Evolutionary conservation across 768 basidiomycete species (phyloP).

Genomic region (Mycena crocata): DNA sequence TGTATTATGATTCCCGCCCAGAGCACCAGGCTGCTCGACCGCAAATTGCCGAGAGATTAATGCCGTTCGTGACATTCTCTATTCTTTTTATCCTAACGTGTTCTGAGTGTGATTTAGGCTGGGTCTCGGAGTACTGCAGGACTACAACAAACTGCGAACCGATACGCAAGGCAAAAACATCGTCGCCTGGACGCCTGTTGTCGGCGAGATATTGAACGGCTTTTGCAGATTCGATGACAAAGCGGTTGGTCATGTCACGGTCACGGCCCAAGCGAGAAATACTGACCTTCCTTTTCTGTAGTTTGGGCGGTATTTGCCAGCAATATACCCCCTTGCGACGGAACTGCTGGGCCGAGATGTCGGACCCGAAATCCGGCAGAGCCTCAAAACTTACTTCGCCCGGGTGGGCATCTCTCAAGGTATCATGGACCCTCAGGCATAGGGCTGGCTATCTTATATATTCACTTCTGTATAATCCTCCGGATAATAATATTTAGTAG

Average conservation of each 20-base stretch:
- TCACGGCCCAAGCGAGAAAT: slow-evolving; percentile 16
- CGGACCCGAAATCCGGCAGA: slow-evolving; percentile 83
- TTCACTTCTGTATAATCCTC: slow-evolving; percentile 50
- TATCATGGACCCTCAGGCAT: slow-evolving; percentile 71
- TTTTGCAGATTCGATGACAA: slow-evolving; percentile 92
- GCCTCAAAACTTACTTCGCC: slow-evolving; percentile 82
- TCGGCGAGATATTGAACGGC: slow-evolving; percentile 93
- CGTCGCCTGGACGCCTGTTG: slow-evolving; percentile 97
- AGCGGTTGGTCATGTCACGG: slow-evolving; percentile 69
- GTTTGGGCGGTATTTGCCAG: slow-evolving; percentile 90
- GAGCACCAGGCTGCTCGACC: slow-evolving; percentile 88
- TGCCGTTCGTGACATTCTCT: slow-evolving; percentile 70
- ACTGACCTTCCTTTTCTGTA: slow-evolving; percentile 46
- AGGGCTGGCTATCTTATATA: slow-evolving; percentile 41
- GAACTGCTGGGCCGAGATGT: slow-evolving; percentile 88
- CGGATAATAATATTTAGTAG: slow-evolving; percentile 48
- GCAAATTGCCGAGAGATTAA: slow-evolving; percentile 78
- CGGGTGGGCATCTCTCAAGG: slow-evolving; percentile 81
- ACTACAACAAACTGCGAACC: slow-evolving; percentile 88
- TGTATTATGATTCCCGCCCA: slow-evolving; percentile 93
- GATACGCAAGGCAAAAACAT: slow-evolving; percentile 97
- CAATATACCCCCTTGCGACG: slow-evolving; percentile 90
- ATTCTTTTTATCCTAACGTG: slow-evolving; percentile 2
- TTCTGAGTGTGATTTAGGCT: slow-evolving; percentile 62
- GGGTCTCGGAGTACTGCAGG: slow-evolving; percentile 87